Base-by-base conservation (phyloP, 169 alveolate genomes). In the Plasmodium inui region DNA sequence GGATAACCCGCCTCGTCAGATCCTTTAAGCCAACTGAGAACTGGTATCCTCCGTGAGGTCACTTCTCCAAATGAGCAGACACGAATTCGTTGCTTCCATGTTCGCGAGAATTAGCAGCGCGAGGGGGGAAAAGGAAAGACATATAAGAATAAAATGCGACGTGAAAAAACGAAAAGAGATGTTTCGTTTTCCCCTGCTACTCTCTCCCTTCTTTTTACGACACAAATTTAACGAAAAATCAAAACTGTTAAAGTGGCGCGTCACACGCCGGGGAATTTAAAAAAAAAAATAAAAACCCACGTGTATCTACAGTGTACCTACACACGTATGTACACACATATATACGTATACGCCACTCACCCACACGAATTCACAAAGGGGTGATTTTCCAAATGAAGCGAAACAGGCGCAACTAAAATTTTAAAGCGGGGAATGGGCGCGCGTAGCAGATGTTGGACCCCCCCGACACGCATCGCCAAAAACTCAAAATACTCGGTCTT, bases 401-500 rank as follows among this genome's bases (percentile, higher is more conserved):
- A 44, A 50, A 50, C 19, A 0, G 22, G 61, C 61, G 61, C 57
- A 46, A 46, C 26, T 50, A 0, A 50, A 50, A 50, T 14, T 50
- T 50, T 50, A 50, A 50, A 50, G 61, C 61, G 12, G 22, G 61
- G 0, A 3, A 12, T 17, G 1, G 22, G 22, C 61, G 22, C 22
- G 2, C 8, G 6, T 12, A 37, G 55, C 30, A 78, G 2, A n/a
- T 80, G 61, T 9, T 80, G 28, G 71, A 39, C 19, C 19, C 28
- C 39, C n/a, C n/a, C n/a, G n/a, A n/a, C n/a, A n/a, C n/a, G n/a
- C 9, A 82, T 4, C 22, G 19, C 28, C 22, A 17, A 0, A 39
- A 82, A 30, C 28, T 84, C 78, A 84, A 12, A 73, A 10, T 26
- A 73, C 50, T 32, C 93, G 74, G 72, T 57, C 50, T 28, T 19